A percentile compares a stretch with the other conserved stretches of the same genome.
Conservation (phyloP, 1,284 basidiomycete genomes). For the Heliocybe sulcata region DNA sequence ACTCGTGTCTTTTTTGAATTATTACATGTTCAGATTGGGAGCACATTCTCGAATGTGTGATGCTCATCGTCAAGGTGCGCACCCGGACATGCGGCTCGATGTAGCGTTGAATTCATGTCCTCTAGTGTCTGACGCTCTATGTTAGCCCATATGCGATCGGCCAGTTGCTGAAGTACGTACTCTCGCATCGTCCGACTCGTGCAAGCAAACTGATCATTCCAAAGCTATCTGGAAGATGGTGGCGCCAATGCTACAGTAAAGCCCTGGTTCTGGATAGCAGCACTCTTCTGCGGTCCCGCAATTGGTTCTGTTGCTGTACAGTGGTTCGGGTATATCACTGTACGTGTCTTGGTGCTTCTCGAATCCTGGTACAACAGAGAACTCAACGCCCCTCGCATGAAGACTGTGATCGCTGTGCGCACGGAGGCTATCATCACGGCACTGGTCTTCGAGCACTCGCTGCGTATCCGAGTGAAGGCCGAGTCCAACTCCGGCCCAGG, state of each 20-base stretch:
- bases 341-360: background rate
- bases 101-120: too few relatives aligned
- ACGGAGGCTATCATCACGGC: constrained; percentile 61
- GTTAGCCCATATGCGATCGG: too few relatives aligned
- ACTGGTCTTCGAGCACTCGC: constrained; percentile 63
- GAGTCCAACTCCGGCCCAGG: constrained; percentile 24
- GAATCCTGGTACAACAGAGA: too few relatives aligned
- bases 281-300: background rate
- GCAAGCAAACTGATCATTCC: too few relatives aligned
- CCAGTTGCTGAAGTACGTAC: too few relatives aligned
- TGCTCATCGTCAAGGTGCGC: constrained; percentile 9
- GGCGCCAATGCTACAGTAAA: background rate
- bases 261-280: constrained; percentile 4
- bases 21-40: constrained; percentile 13
- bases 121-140: too few relatives aligned
- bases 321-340: background rate
- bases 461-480: constrained; percentile 60
- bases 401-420: constrained; percentile 43
- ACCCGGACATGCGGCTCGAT: background rate
- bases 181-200: too few relatives aligned
- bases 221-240: background rate
- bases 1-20: background rate
- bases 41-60: constrained; percentile 14
- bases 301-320: background rate
- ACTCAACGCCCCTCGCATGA: too few relatives aligned